phyloP scores from a whole-genome alignment of 176 grass and related monocot genomes.

The Echinochloa phyllopogon region DNA sequence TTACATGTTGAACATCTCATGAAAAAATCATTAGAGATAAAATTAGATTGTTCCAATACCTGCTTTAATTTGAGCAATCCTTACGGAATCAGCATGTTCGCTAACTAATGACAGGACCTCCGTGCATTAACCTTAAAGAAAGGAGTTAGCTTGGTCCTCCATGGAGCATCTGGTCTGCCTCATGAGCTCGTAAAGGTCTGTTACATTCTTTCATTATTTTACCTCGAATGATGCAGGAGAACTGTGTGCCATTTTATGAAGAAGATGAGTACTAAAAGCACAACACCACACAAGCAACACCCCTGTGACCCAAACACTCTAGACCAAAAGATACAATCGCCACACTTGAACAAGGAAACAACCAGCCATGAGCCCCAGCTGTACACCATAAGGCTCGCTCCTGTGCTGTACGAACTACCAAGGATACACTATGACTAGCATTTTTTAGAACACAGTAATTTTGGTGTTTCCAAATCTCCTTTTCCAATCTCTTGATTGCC shows the following conservation, averaged over 20 bases:
- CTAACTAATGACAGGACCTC: conserved; percentile 63
- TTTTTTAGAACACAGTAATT: no score
- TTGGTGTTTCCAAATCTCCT: no score
- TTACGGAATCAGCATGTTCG: conserved; percentile 1
- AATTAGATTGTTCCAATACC: conserved; percentile 1
- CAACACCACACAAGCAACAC: background rate
- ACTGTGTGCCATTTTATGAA: background rate
- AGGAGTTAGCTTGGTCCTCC: conserved; percentile 90
- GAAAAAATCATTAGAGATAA: conserved; percentile 13
- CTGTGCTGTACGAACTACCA: no score
- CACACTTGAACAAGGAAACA: background rate
- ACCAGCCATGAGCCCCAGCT: background rate
- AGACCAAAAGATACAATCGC: background rate
- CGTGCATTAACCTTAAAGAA: conserved; percentile 66
- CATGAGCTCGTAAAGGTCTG: conserved; percentile 72
- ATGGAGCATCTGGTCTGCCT: conserved; percentile 90
- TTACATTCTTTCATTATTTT: conserved; percentile 21
- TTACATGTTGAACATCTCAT: background rate
- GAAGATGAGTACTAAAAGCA: background rate
- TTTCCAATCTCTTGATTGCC: no score
- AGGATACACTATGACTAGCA: no score
- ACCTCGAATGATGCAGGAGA: background rate
- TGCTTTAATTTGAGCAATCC: background rate
- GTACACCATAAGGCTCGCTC: no score
- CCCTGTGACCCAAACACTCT: background rate